phyloP scores from a whole-genome alignment of 768 basidiomycete species.

The Phanerochaete carnosa region DNA sequence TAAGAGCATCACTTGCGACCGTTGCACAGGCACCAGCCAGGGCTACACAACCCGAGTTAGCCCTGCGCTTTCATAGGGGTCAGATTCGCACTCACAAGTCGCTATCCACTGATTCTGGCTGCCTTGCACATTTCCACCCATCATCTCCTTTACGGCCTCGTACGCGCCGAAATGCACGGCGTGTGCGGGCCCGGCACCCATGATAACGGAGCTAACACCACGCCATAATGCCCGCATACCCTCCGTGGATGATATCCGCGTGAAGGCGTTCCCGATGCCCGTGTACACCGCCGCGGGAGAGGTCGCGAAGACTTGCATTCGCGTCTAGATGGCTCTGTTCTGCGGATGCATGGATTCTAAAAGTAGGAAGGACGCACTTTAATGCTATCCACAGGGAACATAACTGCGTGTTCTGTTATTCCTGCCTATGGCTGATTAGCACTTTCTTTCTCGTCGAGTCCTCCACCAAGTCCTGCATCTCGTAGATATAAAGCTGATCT shows the following conservation, averaged over 20 bases:
- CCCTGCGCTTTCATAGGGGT: not conserved
- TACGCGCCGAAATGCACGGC: conserved; percentile 97
- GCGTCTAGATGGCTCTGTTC: conserved; percentile 56
- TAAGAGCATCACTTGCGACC: conserved; percentile 92
- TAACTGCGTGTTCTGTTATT: conserved; percentile 97
- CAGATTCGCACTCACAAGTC: conserved; percentile 61
- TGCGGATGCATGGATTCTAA: not conserved
- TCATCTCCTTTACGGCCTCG: conserved; percentile 91
- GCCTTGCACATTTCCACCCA: conserved; percentile 73
- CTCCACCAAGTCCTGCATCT: not conserved
- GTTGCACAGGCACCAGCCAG: conserved; percentile 93
- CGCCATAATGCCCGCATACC: conserved; percentile 91
- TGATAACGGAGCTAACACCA: conserved; percentile 91
- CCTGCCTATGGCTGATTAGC: conserved; percentile 64
- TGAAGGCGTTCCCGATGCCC: conserved; percentile 86
- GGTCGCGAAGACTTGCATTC: conserved; percentile 96
- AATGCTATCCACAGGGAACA: conserved; percentile 98
- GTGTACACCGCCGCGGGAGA: conserved; percentile 85
- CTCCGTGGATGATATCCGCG: conserved; percentile 91
- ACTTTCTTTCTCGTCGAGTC: not conserved
- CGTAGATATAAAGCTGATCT: not conserved
- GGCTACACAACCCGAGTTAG: conserved; percentile 41
- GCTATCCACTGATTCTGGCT: conserved; percentile 79
- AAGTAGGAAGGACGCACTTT: conserved; percentile 57
- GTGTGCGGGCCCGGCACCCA: conserved; percentile 97